Evolutionary conservation across 495 filamentous ascomycete species (phyloP).

Genomic region (Penicillium ochrochloron): DNA sequence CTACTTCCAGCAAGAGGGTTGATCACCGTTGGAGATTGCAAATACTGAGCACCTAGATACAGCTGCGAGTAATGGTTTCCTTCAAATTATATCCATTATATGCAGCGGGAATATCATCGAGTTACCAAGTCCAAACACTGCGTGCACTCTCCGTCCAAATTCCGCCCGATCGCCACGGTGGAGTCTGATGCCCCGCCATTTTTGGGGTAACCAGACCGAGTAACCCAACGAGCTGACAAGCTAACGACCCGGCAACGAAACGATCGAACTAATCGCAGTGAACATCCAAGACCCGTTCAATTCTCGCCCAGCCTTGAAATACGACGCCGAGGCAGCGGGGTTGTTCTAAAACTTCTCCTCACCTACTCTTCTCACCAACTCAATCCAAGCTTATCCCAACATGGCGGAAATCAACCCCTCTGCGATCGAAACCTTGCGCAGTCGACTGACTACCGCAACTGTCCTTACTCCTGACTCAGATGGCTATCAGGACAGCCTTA

Average conservation of each 20-base stretch:
- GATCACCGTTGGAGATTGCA: too few species aligned
- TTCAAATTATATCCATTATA: too few species aligned
- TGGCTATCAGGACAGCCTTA: slow-evolving; percentile 36
- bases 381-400: neutral
- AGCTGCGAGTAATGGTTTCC: too few species aligned
- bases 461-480: slow-evolving; percentile 37
- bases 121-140: neutral
- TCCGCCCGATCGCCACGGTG: neutral
- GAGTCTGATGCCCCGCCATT: neutral
- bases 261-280: neutral
- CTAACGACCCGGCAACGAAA: neutral
- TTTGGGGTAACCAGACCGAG: neutral
- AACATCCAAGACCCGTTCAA: neutral
- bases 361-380: neutral
- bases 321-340: neutral
- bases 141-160: neutral
- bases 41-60: too few species aligned
- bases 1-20: too few species aligned
- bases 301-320: neutral
- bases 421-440: slow-evolving; percentile 31
- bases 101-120: too few species aligned
- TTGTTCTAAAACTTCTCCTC: neutral
- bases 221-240: neutral
- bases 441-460: slow-evolving; percentile 24
- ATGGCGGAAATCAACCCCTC: slow-evolving; percentile 23